phyloP scores from a whole-genome alignment of 164 flowering plant species.

The Aristolochia californica region DNA sequence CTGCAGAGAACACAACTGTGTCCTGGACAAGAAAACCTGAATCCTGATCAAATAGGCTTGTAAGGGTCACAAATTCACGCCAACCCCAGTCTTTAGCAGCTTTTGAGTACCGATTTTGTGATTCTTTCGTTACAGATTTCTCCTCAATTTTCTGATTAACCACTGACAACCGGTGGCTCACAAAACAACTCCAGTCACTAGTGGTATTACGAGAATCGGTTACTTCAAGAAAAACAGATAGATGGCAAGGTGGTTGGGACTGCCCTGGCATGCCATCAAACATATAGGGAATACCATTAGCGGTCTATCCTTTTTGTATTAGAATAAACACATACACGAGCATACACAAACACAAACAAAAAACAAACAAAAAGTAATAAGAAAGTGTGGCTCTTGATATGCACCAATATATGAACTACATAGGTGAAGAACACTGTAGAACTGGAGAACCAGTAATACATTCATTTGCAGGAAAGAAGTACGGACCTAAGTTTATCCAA shows the following conservation, averaged over 20 bases:
- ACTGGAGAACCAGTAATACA: too few species aligned
- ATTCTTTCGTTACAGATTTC: conserved; percentile 86
- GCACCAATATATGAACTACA: too few species aligned
- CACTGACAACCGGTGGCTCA: conserved; percentile 91
- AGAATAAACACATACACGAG: too few species aligned
- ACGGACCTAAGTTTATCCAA: too few species aligned
- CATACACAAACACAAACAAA: too few species aligned
- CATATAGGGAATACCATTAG: background rate
- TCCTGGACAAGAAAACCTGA: conserved; percentile 94
- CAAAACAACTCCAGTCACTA: conserved; percentile 98
- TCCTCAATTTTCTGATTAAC: conserved; percentile 93
- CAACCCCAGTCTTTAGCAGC: conserved; percentile 99
- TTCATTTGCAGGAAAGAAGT: too few species aligned
- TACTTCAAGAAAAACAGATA: conserved; percentile 96
- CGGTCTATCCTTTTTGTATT: too few species aligned
- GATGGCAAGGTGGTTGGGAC: conserved; percentile 99
- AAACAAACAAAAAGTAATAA: too few species aligned
- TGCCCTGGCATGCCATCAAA: conserved; percentile 56
- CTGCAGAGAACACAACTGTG: conserved; percentile 85
- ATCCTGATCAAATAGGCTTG: conserved; percentile 95
- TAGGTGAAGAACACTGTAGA: too few species aligned
- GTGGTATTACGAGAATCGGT: conserved; percentile 86
- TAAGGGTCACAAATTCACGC: conserved; percentile 97
- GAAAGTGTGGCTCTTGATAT: too few species aligned
- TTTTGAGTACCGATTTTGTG: conserved; percentile 94